phyloP scores from a whole-genome alignment of 345 rosid genomes.

The Aegle marmelos region DNA sequence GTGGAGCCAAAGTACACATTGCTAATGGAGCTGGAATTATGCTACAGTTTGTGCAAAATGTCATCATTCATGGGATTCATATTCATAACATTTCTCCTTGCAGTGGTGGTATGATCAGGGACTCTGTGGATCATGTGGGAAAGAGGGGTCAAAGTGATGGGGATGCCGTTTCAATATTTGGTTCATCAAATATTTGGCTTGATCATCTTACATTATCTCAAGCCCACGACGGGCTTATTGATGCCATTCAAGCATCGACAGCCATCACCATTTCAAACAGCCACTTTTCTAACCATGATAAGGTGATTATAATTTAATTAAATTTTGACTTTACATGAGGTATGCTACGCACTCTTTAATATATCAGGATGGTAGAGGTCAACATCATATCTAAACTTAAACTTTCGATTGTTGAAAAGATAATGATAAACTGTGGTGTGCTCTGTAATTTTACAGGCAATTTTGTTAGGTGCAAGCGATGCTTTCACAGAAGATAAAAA shows the following conservation, averaged over 20 bases:
- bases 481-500: background rate
- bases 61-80: slow-evolving; percentile 65
- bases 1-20: slow-evolving; percentile 67
- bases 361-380: too few relatives aligned
- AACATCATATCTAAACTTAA: too few relatives aligned
- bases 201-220: slow-evolving; percentile 65
- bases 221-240: slow-evolving; percentile 61
- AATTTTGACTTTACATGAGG: too few relatives aligned
- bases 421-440: too few relatives aligned
- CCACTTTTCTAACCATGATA: background rate
- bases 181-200: slow-evolving; percentile 62
- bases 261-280: background rate
- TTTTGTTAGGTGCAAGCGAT: background rate
- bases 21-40: slow-evolving; percentile 63
- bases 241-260: slow-evolving; percentile 32
- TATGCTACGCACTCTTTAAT: too few relatives aligned
- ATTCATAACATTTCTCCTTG: slow-evolving; percentile 44
- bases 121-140: slow-evolving; percentile 58
- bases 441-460: background rate
- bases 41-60: slow-evolving; percentile 58
- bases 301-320: background rate
- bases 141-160: slow-evolving; percentile 51
- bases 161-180: slow-evolving; percentile 60
- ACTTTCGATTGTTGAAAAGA: background rate
- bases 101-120: slow-evolving; percentile 65